These are phyloP conservation scores for Fusarium pseudoanthophilum DNA, from an alignment of 2,329 filamentous ascomycete species.

Conservation along the genomic window DNA sequence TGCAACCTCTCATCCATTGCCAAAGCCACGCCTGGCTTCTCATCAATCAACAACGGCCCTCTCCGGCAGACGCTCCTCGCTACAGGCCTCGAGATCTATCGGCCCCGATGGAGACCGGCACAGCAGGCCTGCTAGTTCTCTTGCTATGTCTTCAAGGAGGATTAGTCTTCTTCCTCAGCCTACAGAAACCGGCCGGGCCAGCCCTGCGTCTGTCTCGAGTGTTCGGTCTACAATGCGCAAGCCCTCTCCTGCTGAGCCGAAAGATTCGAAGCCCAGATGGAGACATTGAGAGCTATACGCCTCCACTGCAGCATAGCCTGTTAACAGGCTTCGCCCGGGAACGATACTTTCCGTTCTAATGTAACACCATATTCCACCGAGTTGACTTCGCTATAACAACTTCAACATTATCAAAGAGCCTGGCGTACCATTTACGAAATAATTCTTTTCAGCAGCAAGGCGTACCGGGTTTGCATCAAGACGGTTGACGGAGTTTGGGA, in stretches of 20 bases:
- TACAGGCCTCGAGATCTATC: conserved; percentile 59
- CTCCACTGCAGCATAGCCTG: not conserved
- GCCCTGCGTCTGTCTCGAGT: conserved; percentile 59
- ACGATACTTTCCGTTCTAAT: conserved; percentile 27
- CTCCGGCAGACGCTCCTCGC: conserved; percentile 62
- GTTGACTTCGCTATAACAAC: conserved; percentile 29
- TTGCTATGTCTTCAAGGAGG: conserved; percentile 61
- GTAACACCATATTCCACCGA: conserved; percentile 38
- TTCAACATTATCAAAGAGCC: conserved; percentile 21
- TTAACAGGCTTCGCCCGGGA: conserved; percentile 26
- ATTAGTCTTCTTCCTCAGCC: conserved; percentile 65
- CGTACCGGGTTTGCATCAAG: conserved; percentile 40
- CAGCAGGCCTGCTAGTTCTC: conserved; percentile 66
- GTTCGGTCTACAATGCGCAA: conserved; percentile 53
- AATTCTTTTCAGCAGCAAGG: conserved; percentile 44
- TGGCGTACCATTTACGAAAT: conserved; percentile 40
- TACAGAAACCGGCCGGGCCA: conserved; percentile 58
- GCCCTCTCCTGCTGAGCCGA: conserved; percentile 44
- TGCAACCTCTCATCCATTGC: conserved; percentile 58
- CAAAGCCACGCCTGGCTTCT: conserved; percentile 57
- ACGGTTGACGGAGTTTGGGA: conserved; percentile 40
- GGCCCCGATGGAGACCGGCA: conserved; percentile 45
- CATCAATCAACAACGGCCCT: conserved; percentile 58
- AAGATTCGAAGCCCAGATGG: conserved; percentile 63
- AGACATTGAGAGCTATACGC: conserved; percentile 46